These are phyloP conservation scores for Fusarium proliferatum DNA, from an alignment of 2,329 filamentous ascomycete genomes.

Conservation along the genomic window DNA sequence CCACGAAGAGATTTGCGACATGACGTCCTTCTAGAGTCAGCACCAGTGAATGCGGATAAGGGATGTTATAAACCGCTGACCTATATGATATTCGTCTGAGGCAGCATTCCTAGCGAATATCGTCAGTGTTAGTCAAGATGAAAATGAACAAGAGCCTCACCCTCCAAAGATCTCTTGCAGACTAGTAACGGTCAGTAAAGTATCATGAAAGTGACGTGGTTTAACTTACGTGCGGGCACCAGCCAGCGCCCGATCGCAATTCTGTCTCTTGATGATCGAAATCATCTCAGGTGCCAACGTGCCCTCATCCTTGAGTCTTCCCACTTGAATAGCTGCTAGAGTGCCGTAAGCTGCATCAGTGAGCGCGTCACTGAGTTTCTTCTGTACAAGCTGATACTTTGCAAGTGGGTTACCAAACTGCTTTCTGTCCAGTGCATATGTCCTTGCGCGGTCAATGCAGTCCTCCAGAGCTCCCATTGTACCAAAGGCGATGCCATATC, in stretches of 20 bases:
- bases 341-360: constrained; percentile 93
- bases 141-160: background rate
- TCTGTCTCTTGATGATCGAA: constrained; percentile 93
- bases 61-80: constrained; percentile 47
- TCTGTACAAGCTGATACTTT: constrained; percentile 96
- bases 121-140: background rate
- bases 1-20: constrained; percentile 94
- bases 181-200: background rate
- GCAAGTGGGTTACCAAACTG: constrained; percentile 96
- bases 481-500: constrained; percentile 93
- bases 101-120: constrained; percentile 73
- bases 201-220: background rate
- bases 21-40: constrained; percentile 64
- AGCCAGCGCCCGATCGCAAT: constrained; percentile 90
- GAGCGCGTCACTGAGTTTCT: constrained; percentile 91
- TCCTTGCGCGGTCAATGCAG: constrained; percentile 82
- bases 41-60: background rate
- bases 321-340: constrained; percentile 87
- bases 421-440: constrained; percentile 88
- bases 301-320: constrained; percentile 89
- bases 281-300: constrained; percentile 94
- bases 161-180: constrained; percentile 96
- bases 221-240: constrained; percentile 73
- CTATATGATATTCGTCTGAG: constrained; percentile 95
- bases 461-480: constrained; percentile 95